Conservation (phyloP, 176 grass and related monocot species). For the Oryza brachyantha region DNA sequence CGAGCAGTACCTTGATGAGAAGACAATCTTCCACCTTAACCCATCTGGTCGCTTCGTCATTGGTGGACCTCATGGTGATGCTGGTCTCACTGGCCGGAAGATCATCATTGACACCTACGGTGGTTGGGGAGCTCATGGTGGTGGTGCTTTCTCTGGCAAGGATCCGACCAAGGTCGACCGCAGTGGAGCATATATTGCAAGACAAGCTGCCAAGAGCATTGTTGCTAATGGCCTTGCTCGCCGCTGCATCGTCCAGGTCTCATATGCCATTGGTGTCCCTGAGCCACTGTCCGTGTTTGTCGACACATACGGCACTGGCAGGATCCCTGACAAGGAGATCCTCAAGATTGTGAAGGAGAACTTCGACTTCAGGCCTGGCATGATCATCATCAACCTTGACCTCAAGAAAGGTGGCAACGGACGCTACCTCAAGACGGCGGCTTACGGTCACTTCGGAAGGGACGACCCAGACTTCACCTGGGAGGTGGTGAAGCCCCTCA, state of each 20-base stretch:
- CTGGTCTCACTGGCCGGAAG: conserved; percentile 57
- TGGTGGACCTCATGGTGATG: conserved; percentile 59
- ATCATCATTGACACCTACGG: conserved; percentile 64
- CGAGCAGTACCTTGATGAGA: conserved; percentile 56
- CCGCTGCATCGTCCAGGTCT: conserved; percentile 45
- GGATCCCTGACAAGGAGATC: conserved; percentile 45
- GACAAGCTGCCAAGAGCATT: conserved; percentile 59
- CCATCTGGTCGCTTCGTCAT: conserved; percentile 59
- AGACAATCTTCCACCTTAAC: conserved; percentile 61
- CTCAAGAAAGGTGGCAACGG: conserved; percentile 49
- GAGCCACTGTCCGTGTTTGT: conserved; percentile 48
- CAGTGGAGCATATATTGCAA: conserved; percentile 47
- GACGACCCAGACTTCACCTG: conserved; percentile 47
- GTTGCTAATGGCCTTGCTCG: conserved; percentile 45
- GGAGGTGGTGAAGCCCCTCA: conserved; percentile 55
- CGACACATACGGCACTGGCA: conserved; percentile 36
- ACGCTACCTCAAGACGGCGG: conserved; percentile 51
- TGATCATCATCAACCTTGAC: conserved; percentile 55
- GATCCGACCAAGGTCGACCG: conserved; percentile 59
- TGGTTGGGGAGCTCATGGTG: conserved; percentile 55
- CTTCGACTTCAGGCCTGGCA: conserved; percentile 51
- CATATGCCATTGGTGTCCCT: conserved; percentile 44
- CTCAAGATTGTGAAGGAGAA: conserved; percentile 55
- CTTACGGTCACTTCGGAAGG: conserved; percentile 50
- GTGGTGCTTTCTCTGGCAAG: conserved; percentile 59